These are phyloP conservation scores for Choiromyces venosus DNA, from an alignment of 495 filamentous ascomycete genomes.

Conservation along the genomic window DNA sequence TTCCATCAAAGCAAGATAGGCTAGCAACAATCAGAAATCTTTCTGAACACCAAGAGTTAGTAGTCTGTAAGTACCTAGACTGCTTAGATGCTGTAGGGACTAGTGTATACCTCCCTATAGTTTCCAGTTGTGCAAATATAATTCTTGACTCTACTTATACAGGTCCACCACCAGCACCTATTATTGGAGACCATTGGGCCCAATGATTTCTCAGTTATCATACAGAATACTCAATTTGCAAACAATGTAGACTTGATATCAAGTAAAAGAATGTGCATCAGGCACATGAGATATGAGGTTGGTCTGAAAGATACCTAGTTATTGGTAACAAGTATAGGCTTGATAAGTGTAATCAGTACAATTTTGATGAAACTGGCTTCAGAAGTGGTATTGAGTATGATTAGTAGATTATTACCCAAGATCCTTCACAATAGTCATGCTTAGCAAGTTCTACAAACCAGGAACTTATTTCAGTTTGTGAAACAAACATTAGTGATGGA, in stretches of 20 bases:
- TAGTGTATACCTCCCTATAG: slow-evolving; percentile 7
- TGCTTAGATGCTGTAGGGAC: too few species aligned
- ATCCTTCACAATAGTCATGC: slow-evolving; percentile 2
- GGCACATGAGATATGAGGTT: slow-evolving; percentile 17
- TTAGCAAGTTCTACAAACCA: slow-evolving; percentile 14
- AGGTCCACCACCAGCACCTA: background rate
- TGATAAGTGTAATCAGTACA: slow-evolving; percentile 26
- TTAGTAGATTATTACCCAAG: slow-evolving; percentile 35
- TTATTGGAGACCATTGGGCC: slow-evolving; percentile 22
- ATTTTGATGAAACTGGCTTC: slow-evolving; percentile 41
- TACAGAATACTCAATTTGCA: slow-evolving; percentile 25
- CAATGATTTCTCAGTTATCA: slow-evolving; percentile 28
- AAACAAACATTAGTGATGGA: slow-evolving; percentile 22
- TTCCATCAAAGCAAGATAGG: slow-evolving; percentile 2
- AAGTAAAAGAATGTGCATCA: slow-evolving; percentile 14
- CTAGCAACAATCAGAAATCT: slow-evolving; percentile 10
- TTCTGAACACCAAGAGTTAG: slow-evolving; percentile 10
- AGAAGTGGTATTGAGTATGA: slow-evolving; percentile 31
- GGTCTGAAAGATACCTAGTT: slow-evolving; percentile 22
- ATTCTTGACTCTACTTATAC: slow-evolving; percentile 12
- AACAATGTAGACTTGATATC: slow-evolving; percentile 11
- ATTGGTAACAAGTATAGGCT: slow-evolving; percentile 16
- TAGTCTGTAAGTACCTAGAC: slow-evolving; percentile 22
- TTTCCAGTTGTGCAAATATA: slow-evolving; percentile 21
- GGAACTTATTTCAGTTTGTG: slow-evolving; percentile 23